Base-by-base conservation (phyloP, 306 rosid genomes). In the Lithocarpus polystachyus region DNA sequence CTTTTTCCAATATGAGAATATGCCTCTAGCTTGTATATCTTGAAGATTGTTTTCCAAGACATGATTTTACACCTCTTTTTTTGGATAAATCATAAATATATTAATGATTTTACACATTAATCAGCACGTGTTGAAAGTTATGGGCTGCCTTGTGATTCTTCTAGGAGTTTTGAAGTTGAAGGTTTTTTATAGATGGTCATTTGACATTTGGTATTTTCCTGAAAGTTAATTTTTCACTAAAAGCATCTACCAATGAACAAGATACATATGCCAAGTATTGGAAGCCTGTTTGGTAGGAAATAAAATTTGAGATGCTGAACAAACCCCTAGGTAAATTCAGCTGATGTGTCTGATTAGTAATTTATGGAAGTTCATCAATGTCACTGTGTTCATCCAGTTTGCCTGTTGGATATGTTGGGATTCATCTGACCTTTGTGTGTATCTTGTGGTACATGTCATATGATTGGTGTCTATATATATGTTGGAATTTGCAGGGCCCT, bases 401-500 rank as follows among this genome's bases (percentile, higher is more conserved):
- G 23, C 48, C 12, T 18, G 75, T 43, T 74, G 35, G 76, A 45
- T 60, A 15, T 40, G 28, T 24, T 55, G 77, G 40, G 19, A 65
- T 48, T 75, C 11, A 1, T 24, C n/a, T 43, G 31, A 12, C 28
- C 3, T 59, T 8, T 62, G 54, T 60, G 5, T 28, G 20, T 71
- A 22, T 48, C 53, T 35, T 57, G n/a, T 24, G 31, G 11, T 53
- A 17, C n/a, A 9, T 15, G 64, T 59, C 22, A 23, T 33, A 60
- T 31, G 1, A 6, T 35, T 15, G 52, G 48, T 61, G 20, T 60
- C 24, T 9, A n/a, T 57, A 17, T 22, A 48, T 18, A 33, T 69
- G 5, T 64, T 56, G 74, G 14, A 78, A 81, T 73, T 13, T 81
- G 85, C 91, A 93, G 97, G 93, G 93, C 77, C 90, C 92, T 74